A percentile compares a stretch with the other conserved stretches of the same genome.
Conservation (phyloP, 169 alveolate species). For the Plasmodium fragile region DNA sequence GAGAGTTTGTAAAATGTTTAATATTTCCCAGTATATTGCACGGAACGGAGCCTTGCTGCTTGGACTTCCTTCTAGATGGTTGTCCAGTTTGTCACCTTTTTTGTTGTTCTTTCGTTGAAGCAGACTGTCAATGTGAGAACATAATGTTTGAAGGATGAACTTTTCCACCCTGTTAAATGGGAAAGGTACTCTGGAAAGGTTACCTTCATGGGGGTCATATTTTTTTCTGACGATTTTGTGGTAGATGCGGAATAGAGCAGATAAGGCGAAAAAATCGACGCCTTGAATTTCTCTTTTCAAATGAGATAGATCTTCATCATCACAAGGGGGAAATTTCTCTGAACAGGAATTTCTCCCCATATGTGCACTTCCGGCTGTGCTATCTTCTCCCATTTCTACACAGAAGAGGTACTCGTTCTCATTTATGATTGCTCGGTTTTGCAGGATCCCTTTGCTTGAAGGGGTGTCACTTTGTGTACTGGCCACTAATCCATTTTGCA, state of each 20-base stretch:
- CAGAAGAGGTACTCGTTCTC: constrained; percentile 10
- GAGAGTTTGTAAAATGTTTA: constrained; percentile 39
- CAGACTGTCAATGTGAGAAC: constrained; percentile 16
- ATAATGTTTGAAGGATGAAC: constrained; percentile 26
- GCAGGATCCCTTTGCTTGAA: background rate
- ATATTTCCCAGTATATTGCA: constrained; percentile 26
- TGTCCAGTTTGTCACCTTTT: background rate
- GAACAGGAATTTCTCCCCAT: background rate
- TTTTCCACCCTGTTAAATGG: background rate
- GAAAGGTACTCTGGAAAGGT: background rate
- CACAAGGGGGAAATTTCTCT: background rate
- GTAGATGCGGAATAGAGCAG: constrained; percentile 13
- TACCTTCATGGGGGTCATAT: background rate
- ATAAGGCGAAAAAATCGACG: constrained; percentile 23
- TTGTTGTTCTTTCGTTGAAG: background rate
- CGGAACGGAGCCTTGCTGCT: constrained; percentile 9
- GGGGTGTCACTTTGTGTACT: background rate
- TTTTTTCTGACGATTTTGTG: constrained; percentile 23
- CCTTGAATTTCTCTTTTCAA: constrained; percentile 7
- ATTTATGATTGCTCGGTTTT: constrained; percentile 20
- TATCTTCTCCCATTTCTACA: constrained; percentile 1
- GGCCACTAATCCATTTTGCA: background rate
- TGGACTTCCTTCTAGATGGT: background rate
- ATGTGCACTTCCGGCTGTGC: background rate
- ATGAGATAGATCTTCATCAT: background rate